Evolutionary conservation across 2,329 filamentous ascomycete genomes (phyloP), one percentile per base, ranked within the genome.

Genomic region (Curvularia hawaiiensis): DNA sequence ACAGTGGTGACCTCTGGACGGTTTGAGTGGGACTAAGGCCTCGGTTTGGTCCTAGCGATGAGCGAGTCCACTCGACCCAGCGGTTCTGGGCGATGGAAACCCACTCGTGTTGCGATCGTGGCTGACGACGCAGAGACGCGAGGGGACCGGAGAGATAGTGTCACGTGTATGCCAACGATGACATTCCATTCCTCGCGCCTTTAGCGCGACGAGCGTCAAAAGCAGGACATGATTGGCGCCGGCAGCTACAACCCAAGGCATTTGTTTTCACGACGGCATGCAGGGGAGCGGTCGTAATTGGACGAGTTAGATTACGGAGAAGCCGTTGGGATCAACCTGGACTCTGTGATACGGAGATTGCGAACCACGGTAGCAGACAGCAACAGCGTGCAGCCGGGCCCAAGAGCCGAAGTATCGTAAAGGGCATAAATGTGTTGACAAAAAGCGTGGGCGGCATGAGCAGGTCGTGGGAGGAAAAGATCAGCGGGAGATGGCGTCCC

Each of bases 281-380:
- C 52, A 54, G 43, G 20, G 46, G 44, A 53, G 44, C 30, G 38
- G 44, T 35, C 11, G 26, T 63, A 54, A 64, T 66, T 65, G 61
- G 64, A 38, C 30, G 58, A 33, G 18, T 20, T 39, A 49, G 48
- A 59, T 31, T 58, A 61, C 56, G 50, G 53, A 47, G 46, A 46
- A 31, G 45, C 39, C 33, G 38, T 22, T 33, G 49, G 31, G 41
- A 43, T 60, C 48, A 50, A 57, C 50, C 49, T 54, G 55, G 56
- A 49, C 62, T 50, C 31, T 63, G 63, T 65, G 65, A 66, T 12
- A 58, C 65, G 66, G 66, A 69, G 56, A 69, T 68, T 62, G 62
- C 60, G 52, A 54, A 45, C 9, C 44, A 28, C 39, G 51, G 45
- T 33, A 31, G 24, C 47, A 50, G 30, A 31, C 30, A 31, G 30